Evolutionary conservation across 495 filamentous ascomycete genomes (phyloP), one percentile per base, ranked within the genome.

Genomic region (Penicillium alfredii): DNA sequence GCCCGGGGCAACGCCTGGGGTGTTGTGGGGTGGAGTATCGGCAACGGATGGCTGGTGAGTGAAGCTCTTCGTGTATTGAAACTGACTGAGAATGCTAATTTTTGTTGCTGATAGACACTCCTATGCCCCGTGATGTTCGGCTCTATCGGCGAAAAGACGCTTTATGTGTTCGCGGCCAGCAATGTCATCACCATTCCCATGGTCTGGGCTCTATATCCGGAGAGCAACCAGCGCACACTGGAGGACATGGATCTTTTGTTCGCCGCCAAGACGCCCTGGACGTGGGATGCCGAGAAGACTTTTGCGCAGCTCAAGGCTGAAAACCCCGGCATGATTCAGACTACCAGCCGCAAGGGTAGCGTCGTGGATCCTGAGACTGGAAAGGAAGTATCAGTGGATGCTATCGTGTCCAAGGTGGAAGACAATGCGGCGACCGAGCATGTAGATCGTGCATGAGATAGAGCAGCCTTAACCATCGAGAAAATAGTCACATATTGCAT

Each of bases 1-100:
- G 81, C 79, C 4, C 76, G 78, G 19, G 81, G 81, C 12, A 84
- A 83, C 31, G 77, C 81, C n/a, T 84, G 79, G 76, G 80, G 81
- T 45, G 81, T 84, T 0, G 71, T 85, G 3, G 80, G 81, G 10
- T 86, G 81, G 80, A 75, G 70, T 37, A 82, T 85, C 23, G 80
- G 78, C n/a, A 82, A 82, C 40, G 80, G 77, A 23, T 81, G 77
- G 75, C 52, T 71, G 51, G 65, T 70, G 18, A 57, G 66, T 54
- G 1, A n/a, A n/a, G n/a, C 12, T n/a, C 9, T 25, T 21, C 17
- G 8, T 6, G 11, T 18, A 19, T 23, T 34, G 10, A 29, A 13
- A 6, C 18, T 5, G 33, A 15, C 33, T 41, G 4, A 8, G 13
- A n/a, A 13, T 30, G 14, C 19, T 38, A 18, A 31, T 19, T 25